Evolutionary conservation across 371 early-diverging fungal genomes (phyloP), one percentile per base, ranked within the genome.

Genomic region (Lichtheimia ornata): DNA sequence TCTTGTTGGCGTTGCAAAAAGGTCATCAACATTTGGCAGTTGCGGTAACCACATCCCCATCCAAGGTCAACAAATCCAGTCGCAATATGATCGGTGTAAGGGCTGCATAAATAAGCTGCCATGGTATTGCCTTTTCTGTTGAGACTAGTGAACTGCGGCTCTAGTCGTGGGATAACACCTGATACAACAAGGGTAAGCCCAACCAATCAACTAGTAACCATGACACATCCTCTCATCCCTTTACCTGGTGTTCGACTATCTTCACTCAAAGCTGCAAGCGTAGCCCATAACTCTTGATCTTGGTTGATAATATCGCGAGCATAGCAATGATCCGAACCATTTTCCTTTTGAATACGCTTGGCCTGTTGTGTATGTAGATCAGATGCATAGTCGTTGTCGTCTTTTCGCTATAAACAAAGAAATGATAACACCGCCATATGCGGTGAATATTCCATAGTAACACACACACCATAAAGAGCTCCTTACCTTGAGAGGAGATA

Each of bases 41-140:
- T 91, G 9, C 91, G 78, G 62, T 92, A 92, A 3, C 92, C 92
- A 59, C 92, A 92, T 0, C 86, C 89, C 89, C 89, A 92, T 11
- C 85, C 86, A n/a, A 82, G 73, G 60, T 89, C 90, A 18, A 74
- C 54, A 9, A 75, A 56, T 0, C 77, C 82, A 14, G 81, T 72
- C 6, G 73, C 67, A 22, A 81, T 63, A 42, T 81, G 72, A 40
- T 77, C 83, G 5, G 84, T 83, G 7, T 54, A 56, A 0, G 76
- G 70, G 58, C 77, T 81, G 55, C 83, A 77, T 2, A 86, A 59
- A 15, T 77, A 71, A 2, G 74, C 77, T 35, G 67, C 51, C 9
- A 63, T 50, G 1, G 76, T 77, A 15, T 66, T 75, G 20, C 61
- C 63, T 43, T 67, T 71, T 47, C 56, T 64, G 44, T 53, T 72